A percentile compares a stretch with the other conserved stretches of the same genome.
These are phyloP conservation scores for Aspergillus pseudoglaucus DNA, from an alignment of 2,329 filamentous ascomycete genomes.

Conservation along the genomic window DNA sequence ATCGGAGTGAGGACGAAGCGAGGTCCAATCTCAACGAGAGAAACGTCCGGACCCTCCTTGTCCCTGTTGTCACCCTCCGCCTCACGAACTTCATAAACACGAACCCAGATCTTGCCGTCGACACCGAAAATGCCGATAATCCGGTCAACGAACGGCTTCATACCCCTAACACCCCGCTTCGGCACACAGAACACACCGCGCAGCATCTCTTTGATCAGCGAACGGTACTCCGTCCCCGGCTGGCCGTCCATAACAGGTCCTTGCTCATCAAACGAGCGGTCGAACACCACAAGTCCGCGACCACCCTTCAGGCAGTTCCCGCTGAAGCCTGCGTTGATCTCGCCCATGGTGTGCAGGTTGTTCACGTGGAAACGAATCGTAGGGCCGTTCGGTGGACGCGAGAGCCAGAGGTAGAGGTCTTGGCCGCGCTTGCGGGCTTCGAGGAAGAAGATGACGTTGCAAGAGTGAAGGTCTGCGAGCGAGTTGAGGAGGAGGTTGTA, in stretches of 20 bases:
- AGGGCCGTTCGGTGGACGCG: slow-evolving; percentile 80
- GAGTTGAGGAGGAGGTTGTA: slow-evolving; percentile 74
- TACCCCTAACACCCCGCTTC: slow-evolving; percentile 69
- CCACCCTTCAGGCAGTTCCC: slow-evolving; percentile 96
- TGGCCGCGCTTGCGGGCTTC: slow-evolving; percentile 83
- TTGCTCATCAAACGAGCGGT: slow-evolving; percentile 73
- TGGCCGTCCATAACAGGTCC: slow-evolving; percentile 63
- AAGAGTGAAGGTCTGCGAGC: slow-evolving; percentile 72
- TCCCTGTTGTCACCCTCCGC: slow-evolving; percentile 56
- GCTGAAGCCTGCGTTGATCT: slow-evolving; percentile 74
- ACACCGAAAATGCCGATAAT: slow-evolving; percentile 88
- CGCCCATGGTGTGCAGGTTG: slow-evolving; percentile 88
- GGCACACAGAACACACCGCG: slow-evolving; percentile 88
- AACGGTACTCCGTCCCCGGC: slow-evolving; percentile 38
- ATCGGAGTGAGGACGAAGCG: slow-evolving; percentile 91
- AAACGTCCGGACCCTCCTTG: slow-evolving; percentile 61
- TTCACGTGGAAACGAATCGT: slow-evolving; percentile 52
- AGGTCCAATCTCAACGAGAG: slow-evolving; percentile 86
- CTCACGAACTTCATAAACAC: slow-evolving; percentile 89
- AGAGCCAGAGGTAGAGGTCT: slow-evolving; percentile 90
- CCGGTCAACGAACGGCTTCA: slow-evolving; percentile 93
- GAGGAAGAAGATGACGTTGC: slow-evolving; percentile 92
- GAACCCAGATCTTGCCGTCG: slow-evolving; percentile 92
- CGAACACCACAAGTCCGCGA: slow-evolving; percentile 84
- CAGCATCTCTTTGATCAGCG: slow-evolving; percentile 73